Conservation (phyloP, 495 filamentous ascomycete genomes). For the Echria macrotheca region DNA sequence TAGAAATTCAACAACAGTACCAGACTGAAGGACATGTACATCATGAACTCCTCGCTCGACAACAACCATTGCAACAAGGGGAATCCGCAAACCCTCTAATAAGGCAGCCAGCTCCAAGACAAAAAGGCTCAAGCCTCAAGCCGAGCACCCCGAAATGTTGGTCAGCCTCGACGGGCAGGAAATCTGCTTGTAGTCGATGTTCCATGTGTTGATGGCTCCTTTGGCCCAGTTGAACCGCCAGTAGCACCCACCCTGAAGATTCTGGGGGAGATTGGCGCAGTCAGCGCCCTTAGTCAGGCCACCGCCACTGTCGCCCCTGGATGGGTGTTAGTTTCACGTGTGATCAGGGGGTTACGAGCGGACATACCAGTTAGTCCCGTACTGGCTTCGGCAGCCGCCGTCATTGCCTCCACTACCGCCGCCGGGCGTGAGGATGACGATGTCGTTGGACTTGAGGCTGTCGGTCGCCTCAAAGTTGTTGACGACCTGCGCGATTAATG, state of each 20-base stretch:
- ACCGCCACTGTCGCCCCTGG: constrained; percentile 4
- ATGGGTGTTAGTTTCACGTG: neutral
- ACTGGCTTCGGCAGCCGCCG: constrained; percentile 10
- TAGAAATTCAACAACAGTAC: too few relatives aligned
- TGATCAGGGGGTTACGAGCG: neutral
- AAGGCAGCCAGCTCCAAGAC: too few relatives aligned
- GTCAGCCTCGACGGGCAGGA: constrained; percentile 1
- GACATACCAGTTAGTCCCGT: constrained; percentile 11
- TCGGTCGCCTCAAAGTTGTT: constrained; percentile 6
- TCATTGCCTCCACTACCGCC: constrained; percentile 6
- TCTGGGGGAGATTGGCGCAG: constrained; percentile 7
- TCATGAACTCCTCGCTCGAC: too few relatives aligned
- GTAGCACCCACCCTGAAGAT: constrained; percentile 12
- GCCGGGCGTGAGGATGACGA: constrained; percentile 12
- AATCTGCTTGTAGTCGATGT: constrained; percentile 10
- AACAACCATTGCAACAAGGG: too few relatives aligned
- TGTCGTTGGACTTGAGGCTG: constrained; percentile 3
- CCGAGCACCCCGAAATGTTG: constrained; percentile 9
- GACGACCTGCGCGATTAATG: constrained; percentile 9
- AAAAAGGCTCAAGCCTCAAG: too few relatives aligned
- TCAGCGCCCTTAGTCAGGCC: neutral
- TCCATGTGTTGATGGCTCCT: constrained; percentile 6
- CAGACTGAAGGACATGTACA: too few relatives aligned
- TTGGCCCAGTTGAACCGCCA: constrained; percentile 7
- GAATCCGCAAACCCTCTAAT: too few relatives aligned